Evolutionary conservation across 805 yeast genomes (phyloP), one percentile per base, ranked within the genome.

Genomic region (Nakazawaea populi): DNA sequence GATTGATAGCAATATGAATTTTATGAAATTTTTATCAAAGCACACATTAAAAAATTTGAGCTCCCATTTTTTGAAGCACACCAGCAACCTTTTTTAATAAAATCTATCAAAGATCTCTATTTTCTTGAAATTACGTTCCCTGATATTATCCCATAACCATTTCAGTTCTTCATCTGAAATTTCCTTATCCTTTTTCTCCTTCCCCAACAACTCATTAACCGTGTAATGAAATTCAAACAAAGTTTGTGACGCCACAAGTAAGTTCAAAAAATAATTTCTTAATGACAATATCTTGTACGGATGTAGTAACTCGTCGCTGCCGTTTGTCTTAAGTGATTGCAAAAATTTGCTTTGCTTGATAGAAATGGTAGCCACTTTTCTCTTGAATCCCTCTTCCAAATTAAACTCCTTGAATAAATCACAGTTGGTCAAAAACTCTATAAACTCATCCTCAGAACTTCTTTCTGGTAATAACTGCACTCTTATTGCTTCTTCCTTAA

Each of bases 171-270:
- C 42, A 12, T 36, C 53, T 5, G 55, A 49, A 28, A 59, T 63
- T 27, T 60, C 65, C 67, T 55, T 35, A 58, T 57, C 42, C 57
- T 54, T 56, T 69, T 71, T 44, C 12, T 45, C 42, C 29, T 44
- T 47, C 4, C 31, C 43, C 35, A 53, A 27, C 18, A 72, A 50
- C 10, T 62, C 65, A 49, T 69, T 73, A 4, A 68, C 53, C 55
- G 69, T 68, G 44, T 70, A 55, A 54, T 75, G 71, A 58, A 74
- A 77, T 56, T 77, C 82, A 52, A 73, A 69, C 6, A 79, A 74
- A 0, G 82, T 77, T 42, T 80, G 76, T 6, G 80, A 75, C 4
- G 82, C 82, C 10, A 80, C 82, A 10, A 79, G 73, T 50, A 77
- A 61, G 59, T 77, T 77, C n/a, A 77, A 67, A 51, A 77, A 65